Base-by-base conservation (phyloP, 2,329 filamentous ascomycete genomes). In the Fusarium mangiferae region DNA sequence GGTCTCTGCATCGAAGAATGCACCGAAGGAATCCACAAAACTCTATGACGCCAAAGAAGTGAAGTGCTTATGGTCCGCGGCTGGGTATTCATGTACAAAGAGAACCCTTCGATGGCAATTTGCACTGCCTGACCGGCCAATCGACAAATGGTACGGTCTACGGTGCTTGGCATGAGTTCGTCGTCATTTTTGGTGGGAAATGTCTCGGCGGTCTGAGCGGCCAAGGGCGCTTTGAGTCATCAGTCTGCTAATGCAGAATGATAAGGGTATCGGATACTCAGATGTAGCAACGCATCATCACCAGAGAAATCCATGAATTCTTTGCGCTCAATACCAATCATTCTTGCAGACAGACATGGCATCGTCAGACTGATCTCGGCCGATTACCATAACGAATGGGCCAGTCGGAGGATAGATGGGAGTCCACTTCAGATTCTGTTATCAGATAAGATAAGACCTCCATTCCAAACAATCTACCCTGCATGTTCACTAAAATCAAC, bases 1-100 rank as follows among this genome's bases (percentile, higher is more conserved):
- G 41, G 24, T 56, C 30, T 68, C 45, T 63, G 48, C 63, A 68
- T n/a, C 38, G 65, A 69, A 68, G 57, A 63, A 63, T 69, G 65
- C 49, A 56, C 30, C 44, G 65, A 69, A 63, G 42, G 28, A 36
- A 51, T 49, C 20, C 38, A 28, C 42, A 26, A 44, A 56, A 55
- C 58, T 64, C 65, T 63, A 69, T 64, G 49, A 56, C 65, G 66
- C 55, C 30, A 20, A 39, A 38, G 13, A 24, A 38, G 12, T 14
- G 20, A 57, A 30, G 28, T 22, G 20, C 36, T 11, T 9, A 24
- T 45, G 33, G 39, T 59, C 33, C 36, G 22, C 26, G 9, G 14
- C 41, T 38, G 24, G 49, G 30, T 15, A 26, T 22, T 44, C 5
- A 44, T 30, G 30, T 35, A 44, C 20, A 26, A 18, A 57, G 15